Percentiles rank a stretch among this genome's conserved stretches.
These are phyloP conservation scores for Annulohypoxylon moriforme DNA, from an alignment of 495 filamentous ascomycete species.

Conservation along the genomic window DNA sequence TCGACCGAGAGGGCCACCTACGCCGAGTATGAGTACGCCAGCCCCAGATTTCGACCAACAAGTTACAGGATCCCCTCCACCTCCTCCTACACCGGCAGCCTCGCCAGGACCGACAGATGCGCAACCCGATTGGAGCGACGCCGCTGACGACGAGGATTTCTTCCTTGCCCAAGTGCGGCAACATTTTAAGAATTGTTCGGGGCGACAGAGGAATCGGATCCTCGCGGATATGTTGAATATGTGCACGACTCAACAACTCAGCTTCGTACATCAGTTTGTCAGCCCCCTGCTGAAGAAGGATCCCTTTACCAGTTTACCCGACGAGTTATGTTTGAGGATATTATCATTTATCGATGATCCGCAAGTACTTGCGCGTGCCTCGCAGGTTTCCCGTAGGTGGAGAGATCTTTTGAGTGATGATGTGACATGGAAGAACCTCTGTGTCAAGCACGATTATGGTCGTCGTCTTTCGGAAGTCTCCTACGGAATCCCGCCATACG, in stretches of 20 bases:
- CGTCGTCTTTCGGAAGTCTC: slow-evolving; percentile 63
- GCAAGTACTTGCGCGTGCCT: slow-evolving; percentile 88
- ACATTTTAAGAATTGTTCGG: slow-evolving; percentile 63
- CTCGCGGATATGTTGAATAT: slow-evolving; percentile 87
- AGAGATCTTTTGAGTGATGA: slow-evolving; percentile 93
- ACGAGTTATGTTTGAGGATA: slow-evolving; percentile 90
- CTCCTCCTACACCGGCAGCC: slow-evolving; percentile 67
- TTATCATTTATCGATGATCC: slow-evolving; percentile 95
- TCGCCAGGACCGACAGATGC: slow-evolving; percentile 65
- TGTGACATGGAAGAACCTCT: slow-evolving; percentile 97
- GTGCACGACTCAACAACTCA: slow-evolving; percentile 93
- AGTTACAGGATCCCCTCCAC: slow-evolving; percentile 64
- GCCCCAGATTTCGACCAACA: slow-evolving; percentile 66
- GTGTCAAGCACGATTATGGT: slow-evolving; percentile 90
- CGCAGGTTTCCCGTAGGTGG: slow-evolving; percentile 93
- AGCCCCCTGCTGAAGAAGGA: slow-evolving; percentile 94
- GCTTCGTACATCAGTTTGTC: slow-evolving; percentile 94
- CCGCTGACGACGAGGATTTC: slow-evolving; percentile 63
- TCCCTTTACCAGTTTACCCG: slow-evolving; percentile 87
- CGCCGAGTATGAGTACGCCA: slow-evolving; percentile 67
- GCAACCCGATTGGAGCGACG: slow-evolving; percentile 64
- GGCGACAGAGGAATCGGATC: slow-evolving; percentile 66
- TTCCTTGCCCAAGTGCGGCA: slow-evolving; percentile 62
- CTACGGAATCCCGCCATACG: slow-evolving; percentile 41
- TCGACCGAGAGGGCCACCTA: slow-evolving; percentile 64